phyloP scores from a whole-genome alignment of 371 early-diverging fungal species.

The Apophysomyces ossiformis region DNA sequence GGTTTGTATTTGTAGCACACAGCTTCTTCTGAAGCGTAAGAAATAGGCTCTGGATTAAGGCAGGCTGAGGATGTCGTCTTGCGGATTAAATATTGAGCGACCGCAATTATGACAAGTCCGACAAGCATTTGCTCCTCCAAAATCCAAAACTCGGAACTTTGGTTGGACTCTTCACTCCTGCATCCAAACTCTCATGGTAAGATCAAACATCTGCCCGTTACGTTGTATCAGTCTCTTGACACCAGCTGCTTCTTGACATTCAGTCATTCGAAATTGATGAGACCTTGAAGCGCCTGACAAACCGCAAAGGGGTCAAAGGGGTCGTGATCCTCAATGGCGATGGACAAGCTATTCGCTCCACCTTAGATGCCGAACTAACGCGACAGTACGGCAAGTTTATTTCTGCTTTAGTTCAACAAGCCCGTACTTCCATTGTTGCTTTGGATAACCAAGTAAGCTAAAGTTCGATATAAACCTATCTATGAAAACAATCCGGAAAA shows the following conservation, averaged over 20 bases:
- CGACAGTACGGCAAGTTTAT: slow-evolving; percentile 70
- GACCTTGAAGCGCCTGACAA: slow-evolving; percentile 84
- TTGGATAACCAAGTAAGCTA: slow-evolving; percentile 44
- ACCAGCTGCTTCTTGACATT: too few relatives aligned
- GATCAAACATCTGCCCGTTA: too few relatives aligned
- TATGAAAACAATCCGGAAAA: not conserved
- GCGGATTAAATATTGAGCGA: too few relatives aligned
- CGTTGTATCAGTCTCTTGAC: not conserved
- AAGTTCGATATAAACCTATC: not conserved
- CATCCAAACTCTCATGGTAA: not conserved
- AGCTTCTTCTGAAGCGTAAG: too few relatives aligned
- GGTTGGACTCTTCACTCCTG: not conserved
- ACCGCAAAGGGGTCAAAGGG: slow-evolving; percentile 83
- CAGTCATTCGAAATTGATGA: slow-evolving; percentile 86
- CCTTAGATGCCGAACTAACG: slow-evolving; percentile 78
- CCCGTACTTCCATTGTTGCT: slow-evolving; percentile 36
- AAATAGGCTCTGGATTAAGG: too few relatives aligned
- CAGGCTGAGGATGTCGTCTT: too few relatives aligned
- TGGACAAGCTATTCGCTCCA: slow-evolving; percentile 88
- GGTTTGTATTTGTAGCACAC: too few relatives aligned
- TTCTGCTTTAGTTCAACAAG: slow-evolving; percentile 41
- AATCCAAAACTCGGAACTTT: too few relatives aligned
- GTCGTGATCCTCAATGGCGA: slow-evolving; percentile 79
- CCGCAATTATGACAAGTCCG: too few relatives aligned
- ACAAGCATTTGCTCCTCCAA: too few relatives aligned